Evolutionary conservation across 805 yeast species (phyloP), one percentile per base, ranked within the genome.

Genomic region (Cephaloascus fragrans): DNA sequence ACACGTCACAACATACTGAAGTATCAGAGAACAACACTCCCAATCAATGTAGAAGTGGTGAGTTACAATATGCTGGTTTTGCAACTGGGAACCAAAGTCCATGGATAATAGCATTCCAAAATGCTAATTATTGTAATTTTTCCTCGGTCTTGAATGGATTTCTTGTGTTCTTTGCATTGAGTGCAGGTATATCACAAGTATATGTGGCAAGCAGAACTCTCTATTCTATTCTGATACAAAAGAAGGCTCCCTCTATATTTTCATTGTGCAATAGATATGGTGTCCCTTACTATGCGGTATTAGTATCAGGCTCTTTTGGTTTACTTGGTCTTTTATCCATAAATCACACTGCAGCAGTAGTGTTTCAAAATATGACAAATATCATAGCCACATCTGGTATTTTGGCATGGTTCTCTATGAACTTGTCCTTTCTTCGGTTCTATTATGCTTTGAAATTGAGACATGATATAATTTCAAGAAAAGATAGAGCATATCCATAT

Each of bases 341-440:
- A 4, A 68, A 75, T 34, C 64, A 71, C 39, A 56, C 65, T 31
- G 78, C 88, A 0, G 73, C 82, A 14, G 57, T 63, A 14, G 81
- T 81, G 4, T 84, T 85, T 47, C 82, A 75, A 43, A 74, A 80
- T 47, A 60, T 84, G 41, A 72, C 83, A 5, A 77, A 78, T 47
- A 67, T 84, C 28, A 73, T 84, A 38, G 77, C 89, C 2, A 75
- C 89, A 0, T 73, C 89, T 1, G 89, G 88, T 0, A 72, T 86
- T 39, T 58, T 87, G 28, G 86, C 83, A 34, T 87, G 95, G 95
- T 68, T 70, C 41, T 76, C 80, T 5, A 76, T 76, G 80, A 71
- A 78, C 46, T 55, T 76, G 15, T 62, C 80, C 4, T 76, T 61
- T 46, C 61, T 76, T 23, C 46, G 83, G 32, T 76, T 75, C 44